Conservation (phyloP, 2,329 filamentous ascomycete genomes). For the Xylaria sp. region DNA sequence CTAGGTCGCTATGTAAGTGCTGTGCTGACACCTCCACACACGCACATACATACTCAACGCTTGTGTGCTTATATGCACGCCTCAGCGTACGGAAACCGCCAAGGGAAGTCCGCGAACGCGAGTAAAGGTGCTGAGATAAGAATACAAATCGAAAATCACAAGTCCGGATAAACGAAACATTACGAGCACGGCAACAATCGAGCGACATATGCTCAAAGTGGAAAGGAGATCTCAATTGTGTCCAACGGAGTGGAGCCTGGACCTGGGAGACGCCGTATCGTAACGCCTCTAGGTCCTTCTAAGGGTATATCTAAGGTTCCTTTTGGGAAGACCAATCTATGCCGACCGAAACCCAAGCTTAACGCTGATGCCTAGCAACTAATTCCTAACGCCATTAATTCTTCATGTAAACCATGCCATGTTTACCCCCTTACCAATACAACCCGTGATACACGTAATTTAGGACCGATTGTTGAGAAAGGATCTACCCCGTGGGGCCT, state of each 20-base stretch:
- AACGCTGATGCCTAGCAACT: slow-evolving; percentile 2
- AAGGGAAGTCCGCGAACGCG: not conserved
- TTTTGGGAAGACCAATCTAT: slow-evolving; percentile 5
- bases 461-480: not conserved
- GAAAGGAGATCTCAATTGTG: not conserved
- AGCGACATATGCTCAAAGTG: not conserved
- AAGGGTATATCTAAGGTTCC: no score
- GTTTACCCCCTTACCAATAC: not conserved
- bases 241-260: not conserved
- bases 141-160: not conserved
- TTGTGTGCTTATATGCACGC: not conserved
- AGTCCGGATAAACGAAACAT: not conserved
- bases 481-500: not conserved
- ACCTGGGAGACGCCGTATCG: not conserved
- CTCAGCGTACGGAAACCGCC: not conserved
- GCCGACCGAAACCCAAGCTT: not conserved
- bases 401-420: not conserved
- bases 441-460: slow-evolving; percentile 1
- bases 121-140: not conserved
- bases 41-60: not conserved
- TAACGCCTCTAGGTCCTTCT: slow-evolving; percentile 7
- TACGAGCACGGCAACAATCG: not conserved
- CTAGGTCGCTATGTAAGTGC: not conserved
- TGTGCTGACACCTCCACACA: not conserved
- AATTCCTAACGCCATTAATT: slow-evolving; percentile 13